Evolutionary conservation across 306 rosid species (phyloP).

Genomic region (Corylus americana): DNA sequence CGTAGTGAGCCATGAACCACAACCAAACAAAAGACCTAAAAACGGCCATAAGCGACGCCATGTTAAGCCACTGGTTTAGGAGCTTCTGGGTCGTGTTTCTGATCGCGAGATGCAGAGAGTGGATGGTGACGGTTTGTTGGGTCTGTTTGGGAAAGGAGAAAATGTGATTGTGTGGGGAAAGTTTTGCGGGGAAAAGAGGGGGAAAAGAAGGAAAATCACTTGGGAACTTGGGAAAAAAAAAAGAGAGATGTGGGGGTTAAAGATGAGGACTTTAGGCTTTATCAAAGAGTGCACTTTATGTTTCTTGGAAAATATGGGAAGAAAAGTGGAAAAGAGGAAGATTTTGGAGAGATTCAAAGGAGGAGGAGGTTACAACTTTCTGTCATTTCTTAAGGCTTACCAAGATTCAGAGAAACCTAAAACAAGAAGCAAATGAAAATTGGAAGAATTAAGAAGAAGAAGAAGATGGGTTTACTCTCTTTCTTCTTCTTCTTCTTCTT

Average conservation of each 20-base stretch:
- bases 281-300: slow-evolving; percentile 26
- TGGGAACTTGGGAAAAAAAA: slow-evolving; percentile 22
- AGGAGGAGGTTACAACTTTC: not conserved
- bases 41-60: slow-evolving; percentile 41
- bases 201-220: slow-evolving; percentile 15
- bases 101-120: not conserved
- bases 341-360: slow-evolving; percentile 34
- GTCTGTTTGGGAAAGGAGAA: slow-evolving; percentile 34
- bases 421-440: not conserved
- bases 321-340: slow-evolving; percentile 18
- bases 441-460: not conserved
- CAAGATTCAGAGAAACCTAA: not conserved
- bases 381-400: not conserved
- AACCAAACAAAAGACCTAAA: slow-evolving; percentile 21
- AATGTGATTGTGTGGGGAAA: slow-evolving; percentile 16
- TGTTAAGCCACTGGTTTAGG: not conserved
- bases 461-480: not conserved
- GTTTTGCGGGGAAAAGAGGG: slow-evolving; percentile 11
- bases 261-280: slow-evolving; percentile 23
- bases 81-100: not conserved
- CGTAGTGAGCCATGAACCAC: slow-evolving; percentile 8
- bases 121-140: slow-evolving; percentile 6
- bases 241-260: slow-evolving; percentile 22
- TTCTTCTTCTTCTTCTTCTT: too few species aligned
- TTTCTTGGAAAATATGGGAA: slow-evolving; percentile 26